Conservation (phyloP, 2,329 filamentous ascomycete genomes). For the Phaeosphaeriaceae sp. region DNA sequence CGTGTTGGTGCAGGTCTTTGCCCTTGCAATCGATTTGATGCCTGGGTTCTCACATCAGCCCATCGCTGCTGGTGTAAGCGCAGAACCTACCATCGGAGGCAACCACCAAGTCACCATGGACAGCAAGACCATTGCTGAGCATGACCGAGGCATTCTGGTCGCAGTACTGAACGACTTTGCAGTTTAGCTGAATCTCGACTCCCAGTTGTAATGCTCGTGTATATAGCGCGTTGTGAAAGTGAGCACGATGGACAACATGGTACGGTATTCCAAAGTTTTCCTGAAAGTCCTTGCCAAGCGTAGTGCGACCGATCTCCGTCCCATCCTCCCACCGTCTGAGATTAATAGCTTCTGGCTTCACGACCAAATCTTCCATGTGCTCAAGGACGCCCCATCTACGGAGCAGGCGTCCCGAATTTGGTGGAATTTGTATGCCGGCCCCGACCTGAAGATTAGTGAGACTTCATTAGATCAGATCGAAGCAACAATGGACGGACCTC, state of each 20-base stretch:
- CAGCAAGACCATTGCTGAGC: constrained; percentile 48
- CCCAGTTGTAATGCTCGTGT: constrained; percentile 13
- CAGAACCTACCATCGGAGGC: constrained; percentile 42
- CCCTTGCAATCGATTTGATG: constrained; percentile 47
- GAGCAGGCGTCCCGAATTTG: constrained; percentile 52
- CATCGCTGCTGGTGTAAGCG: too few relatives aligned
- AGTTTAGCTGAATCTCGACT: constrained; percentile 10
- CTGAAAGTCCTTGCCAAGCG: constrained; percentile 51
- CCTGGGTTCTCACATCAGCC: constrained; percentile 5
- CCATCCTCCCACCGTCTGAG: constrained; percentile 61
- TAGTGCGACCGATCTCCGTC: constrained; percentile 55
- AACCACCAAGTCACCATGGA: constrained; percentile 44
- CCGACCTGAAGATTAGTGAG: too few relatives aligned
- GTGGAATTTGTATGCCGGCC: constrained; percentile 24
- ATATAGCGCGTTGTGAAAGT: constrained; percentile 17
- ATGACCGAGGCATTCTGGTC: constrained; percentile 29
- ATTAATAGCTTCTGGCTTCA: constrained; percentile 54
- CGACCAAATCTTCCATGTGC: constrained; percentile 8
- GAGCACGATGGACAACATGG: constrained; percentile 21
- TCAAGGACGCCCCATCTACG: constrained; percentile 54
- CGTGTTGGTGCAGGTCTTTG: constrained; percentile 50
- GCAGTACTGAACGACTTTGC: constrained; percentile 10
- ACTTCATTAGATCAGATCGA: too few relatives aligned
- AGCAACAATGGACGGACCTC: too few relatives aligned
- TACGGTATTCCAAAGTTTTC: constrained; percentile 16